Evolutionary conservation across 129 eudicot species (phyloP), one percentile per base, ranked within the genome.

Genomic region (Lonicera japonica): DNA sequence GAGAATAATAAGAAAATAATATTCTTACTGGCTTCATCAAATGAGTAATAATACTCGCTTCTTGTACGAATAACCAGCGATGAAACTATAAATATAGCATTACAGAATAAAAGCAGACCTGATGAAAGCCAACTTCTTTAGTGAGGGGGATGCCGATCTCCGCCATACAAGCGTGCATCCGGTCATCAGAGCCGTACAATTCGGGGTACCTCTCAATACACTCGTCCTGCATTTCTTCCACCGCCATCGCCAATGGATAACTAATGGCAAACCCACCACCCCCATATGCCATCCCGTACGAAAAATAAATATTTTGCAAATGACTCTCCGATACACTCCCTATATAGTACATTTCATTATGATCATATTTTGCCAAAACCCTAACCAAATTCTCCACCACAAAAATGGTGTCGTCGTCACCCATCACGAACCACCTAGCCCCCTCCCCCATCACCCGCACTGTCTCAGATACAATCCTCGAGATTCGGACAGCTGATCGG

Each of bases 181-280:
- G 77, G 63, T 81, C 84, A 78, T 85, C 87, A 0, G 78, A 68
- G 5, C 87, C 87, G 50, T 71, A 85, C 59, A 85, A 25, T 14
- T n/a, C 24, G 5, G 84, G 74, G 38, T 77, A 80, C 60, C 82
- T 64, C 15, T 77, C 23, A 3, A 84, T 46, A 46, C 91, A 84
- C 48, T 20, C 18, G 71, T 80, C 86, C 50, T 77, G 86, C 61
- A 80, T 70, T 21, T 63, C 68, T 14, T 67, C 86, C 13, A 84
- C 62, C 17, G 75, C 83, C 38, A 56, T 66, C 0, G 86, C 91
- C 58, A 84, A 58, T n/a, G 91, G 66, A 60, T 80, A 84, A 65
- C 91, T 80, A 15, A 84, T 77, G 10, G 86, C 91, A 55, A 84
- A 80, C 6, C 91, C 91, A 2, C 75, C 91, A 4, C 91, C 91